Conservation (phyloP, 192 early-diverging fungal species). For the Rhizophagus sp. region DNA sequence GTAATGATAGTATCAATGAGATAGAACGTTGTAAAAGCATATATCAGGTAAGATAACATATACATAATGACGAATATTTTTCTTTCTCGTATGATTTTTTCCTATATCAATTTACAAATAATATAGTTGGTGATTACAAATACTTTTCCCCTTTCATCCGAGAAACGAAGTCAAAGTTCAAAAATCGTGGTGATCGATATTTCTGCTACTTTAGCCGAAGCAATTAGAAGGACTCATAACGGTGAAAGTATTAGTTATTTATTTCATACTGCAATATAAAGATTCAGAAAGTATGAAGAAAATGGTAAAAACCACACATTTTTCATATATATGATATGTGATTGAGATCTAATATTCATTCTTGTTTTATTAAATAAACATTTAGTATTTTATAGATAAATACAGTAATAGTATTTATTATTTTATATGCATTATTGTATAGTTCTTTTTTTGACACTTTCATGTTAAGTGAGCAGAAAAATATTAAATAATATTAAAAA, state of each 20-base stretch:
- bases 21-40: constrained; percentile 82
- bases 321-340: too few species aligned
- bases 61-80: neutral
- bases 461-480: too few species aligned
- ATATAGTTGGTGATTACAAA: constrained; percentile 80
- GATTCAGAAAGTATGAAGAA: neutral
- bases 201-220: constrained; percentile 89
- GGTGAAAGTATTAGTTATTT: constrained; percentile 92
- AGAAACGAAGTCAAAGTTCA: constrained; percentile 65
- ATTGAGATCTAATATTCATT: too few species aligned
- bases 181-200: constrained; percentile 90
- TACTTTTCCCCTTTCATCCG: constrained; percentile 75
- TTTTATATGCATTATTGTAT: too few species aligned
- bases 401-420: too few species aligned
- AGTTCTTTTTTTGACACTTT: too few species aligned
- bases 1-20: constrained; percentile 80
- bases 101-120: too few species aligned
- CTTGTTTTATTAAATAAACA: too few species aligned
- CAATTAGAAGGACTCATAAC: constrained; percentile 74
- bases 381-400: too few species aligned
- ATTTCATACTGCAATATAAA: constrained; percentile 47
- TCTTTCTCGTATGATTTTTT: neutral
- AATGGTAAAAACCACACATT: neutral
- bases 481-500: too few species aligned
- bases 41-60: constrained; percentile 54